Percentiles rank a stretch among this genome's conserved stretches.
Evolutionary conservation across 768 basidiomycete genomes (phyloP).

Genomic region (Russula foetens): DNA sequence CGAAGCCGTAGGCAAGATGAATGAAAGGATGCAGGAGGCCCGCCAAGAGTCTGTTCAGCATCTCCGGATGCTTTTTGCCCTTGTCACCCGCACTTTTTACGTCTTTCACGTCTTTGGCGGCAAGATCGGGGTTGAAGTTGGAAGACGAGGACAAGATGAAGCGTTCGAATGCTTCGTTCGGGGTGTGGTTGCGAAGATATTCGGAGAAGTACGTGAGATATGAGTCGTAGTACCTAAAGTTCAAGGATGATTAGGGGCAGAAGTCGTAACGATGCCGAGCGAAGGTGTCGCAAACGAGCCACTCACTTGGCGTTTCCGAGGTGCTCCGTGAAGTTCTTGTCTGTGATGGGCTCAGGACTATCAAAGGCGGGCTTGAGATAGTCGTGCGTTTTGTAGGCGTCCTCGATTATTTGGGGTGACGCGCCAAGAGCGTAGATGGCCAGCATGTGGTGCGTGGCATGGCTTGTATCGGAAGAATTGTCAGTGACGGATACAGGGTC

Average conservation of each 20-base stretch:
- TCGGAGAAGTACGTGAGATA: slow-evolving; percentile 51
- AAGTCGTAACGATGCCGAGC: background rate
- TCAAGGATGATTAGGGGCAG: background rate
- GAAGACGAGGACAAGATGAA: slow-evolving; percentile 48
- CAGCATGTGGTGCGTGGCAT: slow-evolving; percentile 48
- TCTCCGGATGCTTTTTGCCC: slow-evolving; percentile 34
- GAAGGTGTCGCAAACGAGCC: background rate
- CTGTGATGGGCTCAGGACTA: slow-evolving; percentile 40
- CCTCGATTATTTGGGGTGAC: slow-evolving; percentile 32
- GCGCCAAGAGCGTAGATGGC: slow-evolving; percentile 58
- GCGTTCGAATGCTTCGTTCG: slow-evolving; percentile 44
- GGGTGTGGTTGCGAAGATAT: slow-evolving; percentile 34
- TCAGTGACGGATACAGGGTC: background rate
- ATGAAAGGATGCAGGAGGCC: slow-evolving; percentile 61
- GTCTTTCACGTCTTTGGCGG: slow-evolving; percentile 18
- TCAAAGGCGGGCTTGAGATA: slow-evolving; percentile 32
- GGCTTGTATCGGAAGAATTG: slow-evolving; percentile 28
- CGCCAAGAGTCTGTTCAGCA: slow-evolving; percentile 49
- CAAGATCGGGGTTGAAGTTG: slow-evolving; percentile 32
- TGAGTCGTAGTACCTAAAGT: slow-evolving; percentile 46
- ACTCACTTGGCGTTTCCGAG: slow-evolving; percentile 49
- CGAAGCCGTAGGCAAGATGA: slow-evolving; percentile 52
- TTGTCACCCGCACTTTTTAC: slow-evolving; percentile 14
- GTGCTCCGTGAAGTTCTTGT: slow-evolving; percentile 43
- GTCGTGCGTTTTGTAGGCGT: slow-evolving; percentile 36